Evolutionary conservation across 345 rosid species (phyloP), one percentile per base, ranked within the genome.

Genomic region (Rhodomyrtus tomentosa): DNA sequence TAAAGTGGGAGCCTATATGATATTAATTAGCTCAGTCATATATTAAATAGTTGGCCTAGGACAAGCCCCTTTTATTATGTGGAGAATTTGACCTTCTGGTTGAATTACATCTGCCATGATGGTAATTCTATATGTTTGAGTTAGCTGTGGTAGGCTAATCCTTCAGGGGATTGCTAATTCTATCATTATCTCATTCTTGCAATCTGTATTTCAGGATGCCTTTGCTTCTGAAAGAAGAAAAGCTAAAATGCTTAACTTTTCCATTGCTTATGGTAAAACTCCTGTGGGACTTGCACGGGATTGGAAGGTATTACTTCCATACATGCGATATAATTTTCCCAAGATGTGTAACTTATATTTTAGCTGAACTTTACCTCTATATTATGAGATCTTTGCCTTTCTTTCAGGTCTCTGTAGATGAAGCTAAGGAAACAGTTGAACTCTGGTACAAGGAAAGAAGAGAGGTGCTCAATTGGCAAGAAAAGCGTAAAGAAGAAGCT

Each of bases 231-330:
- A 95, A 89, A 90, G 98, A 89, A 91, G 98, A 88, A 94, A 95
- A 89, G 96, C 98, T 50, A 97, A 97, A 88, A 97, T 97, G 99
- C 98, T 97, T 9, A 97, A 97, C 91, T 97, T 97, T 87, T 97
- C 99, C 38, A 97, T 97, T 87, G 99, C 99, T 5, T 97, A 97
- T 85, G 99, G 99, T 45, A 97, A 97, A 89, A 95, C 98, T 21
- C 94, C 98, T 0, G 82, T 91, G 52, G 98, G 99, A 52, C 98
- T 96, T 89, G 92, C 99, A 72, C 91, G 89, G 86, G 98, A 96
- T 88, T 96, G 98, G 99, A 96, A 96, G 98, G 99, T 96, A 92
- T 85, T 40, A 24, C 54, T 51, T 72, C 22, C 45, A 51, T 68
- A 36, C 20, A 2, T 49, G 11, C 50, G 11, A 4, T 49, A 49